Percentiles rank a stretch among this genome's conserved stretches.
Conservation (phyloP, 139 green algal genomes). For the Tetraselmis striata region DNA sequence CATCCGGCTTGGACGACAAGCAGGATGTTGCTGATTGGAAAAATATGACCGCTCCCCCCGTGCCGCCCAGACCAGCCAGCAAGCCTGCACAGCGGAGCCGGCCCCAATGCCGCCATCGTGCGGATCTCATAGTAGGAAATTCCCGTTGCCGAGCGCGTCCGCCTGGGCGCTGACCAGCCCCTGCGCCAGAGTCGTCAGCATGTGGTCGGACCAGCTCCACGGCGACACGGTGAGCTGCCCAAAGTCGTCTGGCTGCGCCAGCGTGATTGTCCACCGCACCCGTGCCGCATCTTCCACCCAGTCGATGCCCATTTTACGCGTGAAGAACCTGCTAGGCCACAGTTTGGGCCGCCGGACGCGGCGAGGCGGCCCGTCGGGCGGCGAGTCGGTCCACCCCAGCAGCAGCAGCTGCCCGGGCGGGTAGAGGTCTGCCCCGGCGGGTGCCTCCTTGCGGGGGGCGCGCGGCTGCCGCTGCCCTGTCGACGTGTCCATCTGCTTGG, state of each 20-base stretch:
- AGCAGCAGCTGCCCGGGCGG: background rate
- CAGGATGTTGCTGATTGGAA: too few species aligned
- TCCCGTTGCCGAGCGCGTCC: too few species aligned
- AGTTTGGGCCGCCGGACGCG: background rate
- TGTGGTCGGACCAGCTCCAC: background rate
- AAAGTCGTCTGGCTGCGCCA: background rate
- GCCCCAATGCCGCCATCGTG: too few species aligned
- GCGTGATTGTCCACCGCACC: background rate
- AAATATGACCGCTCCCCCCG: too few species aligned
- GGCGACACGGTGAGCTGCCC: background rate
- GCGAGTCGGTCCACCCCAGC: background rate
- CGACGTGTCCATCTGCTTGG: background rate
- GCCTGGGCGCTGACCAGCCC: too few species aligned
- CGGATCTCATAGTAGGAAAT: too few species aligned
- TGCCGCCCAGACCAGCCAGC: too few species aligned
- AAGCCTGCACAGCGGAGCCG: too few species aligned
- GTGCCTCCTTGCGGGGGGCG: background rate
- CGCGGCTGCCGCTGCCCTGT: too few species aligned
- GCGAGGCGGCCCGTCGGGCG: background rate
- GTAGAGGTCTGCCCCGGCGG: background rate
- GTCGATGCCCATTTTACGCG: background rate
- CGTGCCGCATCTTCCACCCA: background rate
- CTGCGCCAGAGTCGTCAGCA: background rate
- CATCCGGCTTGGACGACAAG: too few species aligned
- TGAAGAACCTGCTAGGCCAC: background rate